Conservation (phyloP, 495 filamentous ascomycete genomes). For the Poronia punctata region DNA sequence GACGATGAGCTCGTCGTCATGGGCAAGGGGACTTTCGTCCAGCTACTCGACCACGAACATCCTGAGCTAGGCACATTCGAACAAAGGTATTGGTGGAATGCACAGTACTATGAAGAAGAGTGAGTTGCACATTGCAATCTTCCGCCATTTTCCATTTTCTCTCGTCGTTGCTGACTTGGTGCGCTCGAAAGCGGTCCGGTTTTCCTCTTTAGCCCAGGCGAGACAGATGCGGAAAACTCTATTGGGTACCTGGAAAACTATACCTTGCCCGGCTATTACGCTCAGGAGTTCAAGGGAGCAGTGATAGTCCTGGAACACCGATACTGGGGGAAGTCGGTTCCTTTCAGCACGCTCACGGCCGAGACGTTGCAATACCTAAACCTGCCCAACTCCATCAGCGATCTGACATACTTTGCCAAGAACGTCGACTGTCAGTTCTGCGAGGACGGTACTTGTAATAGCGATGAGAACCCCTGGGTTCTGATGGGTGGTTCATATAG, state of each 20-base stretch:
- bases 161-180: neutral
- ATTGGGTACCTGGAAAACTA: slow-evolving; percentile 38
- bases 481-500: slow-evolving; percentile 48
- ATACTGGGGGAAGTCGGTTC: slow-evolving; percentile 48
- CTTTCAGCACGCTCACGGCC: slow-evolving; percentile 38
- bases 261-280: slow-evolving; percentile 40
- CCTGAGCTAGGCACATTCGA: slow-evolving; percentile 44
- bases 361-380: slow-evolving; percentile 47
- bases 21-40: slow-evolving; percentile 29
- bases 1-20: neutral
- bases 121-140: neutral
- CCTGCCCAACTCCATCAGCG: slow-evolving; percentile 41
- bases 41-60: slow-evolving; percentile 46
- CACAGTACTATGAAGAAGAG: slow-evolving; percentile 34
- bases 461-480: slow-evolving; percentile 47
- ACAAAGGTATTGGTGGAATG: slow-evolving; percentile 46
- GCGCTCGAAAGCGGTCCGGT: slow-evolving; percentile 24
- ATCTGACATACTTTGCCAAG: slow-evolving; percentile 46
- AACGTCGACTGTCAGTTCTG: slow-evolving; percentile 43
- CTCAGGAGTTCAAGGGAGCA: slow-evolving; percentile 44
- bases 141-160: neutral
- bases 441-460: slow-evolving; percentile 33
- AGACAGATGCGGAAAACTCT: slow-evolving; percentile 33
- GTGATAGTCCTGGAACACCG: slow-evolving; percentile 49
- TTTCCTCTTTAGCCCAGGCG: slow-evolving; percentile 46